Base-by-base conservation (phyloP, 1,284 basidiomycete genomes). In the Uromyces viciae-fabae region DNA sequence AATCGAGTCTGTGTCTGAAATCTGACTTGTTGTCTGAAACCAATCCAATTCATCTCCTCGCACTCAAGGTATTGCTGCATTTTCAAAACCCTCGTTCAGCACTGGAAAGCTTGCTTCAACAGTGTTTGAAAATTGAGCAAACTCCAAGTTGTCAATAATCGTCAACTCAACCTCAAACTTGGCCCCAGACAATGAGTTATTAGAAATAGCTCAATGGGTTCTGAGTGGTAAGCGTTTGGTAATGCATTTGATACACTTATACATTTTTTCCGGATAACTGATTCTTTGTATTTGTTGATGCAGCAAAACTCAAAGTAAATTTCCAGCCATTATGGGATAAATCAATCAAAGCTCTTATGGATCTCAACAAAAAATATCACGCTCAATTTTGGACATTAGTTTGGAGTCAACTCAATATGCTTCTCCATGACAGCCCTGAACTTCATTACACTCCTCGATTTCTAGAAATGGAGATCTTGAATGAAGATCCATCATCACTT, bases 301-400 rank as follows among this genome's bases (percentile, higher is more conserved):
- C 79, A 83, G 93, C 92, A 1, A 94, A 97, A 85, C 88, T 97
- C 69, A 97, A 97, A 87, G 92, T 97, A 83, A 94, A 94, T 85
- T 88, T 97, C 66, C 90, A 93, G 43, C 95, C 95, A 0, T 84
- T 96, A 15, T 98, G 94, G 92, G 89, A 90, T 5, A 92, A 94
- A n/a, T 90, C 94, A 1, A 89, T 91, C 22, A 88, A 89, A 8
- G 91, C 92, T 0, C 86, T 98, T 1, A 88, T 90, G 0, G 86
- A 88, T 0, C 85, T 94, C 49, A 87, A 90, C 0, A 87, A 89
- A 43, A 86, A 89, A 28, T 91, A 91, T 82, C 90, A 90, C 0
- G 90, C 93, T 82, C 82, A 89, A 0, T 89, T 94, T 0, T 97
- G 95, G 95, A 81, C 84, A 0, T 85, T 91, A 7, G 83, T 94